Evolutionary conservation across 352 stramenopile genomes (phyloP), one percentile per base, ranked within the genome.

Genomic region (Pilasporangium apinafurcum): DNA sequence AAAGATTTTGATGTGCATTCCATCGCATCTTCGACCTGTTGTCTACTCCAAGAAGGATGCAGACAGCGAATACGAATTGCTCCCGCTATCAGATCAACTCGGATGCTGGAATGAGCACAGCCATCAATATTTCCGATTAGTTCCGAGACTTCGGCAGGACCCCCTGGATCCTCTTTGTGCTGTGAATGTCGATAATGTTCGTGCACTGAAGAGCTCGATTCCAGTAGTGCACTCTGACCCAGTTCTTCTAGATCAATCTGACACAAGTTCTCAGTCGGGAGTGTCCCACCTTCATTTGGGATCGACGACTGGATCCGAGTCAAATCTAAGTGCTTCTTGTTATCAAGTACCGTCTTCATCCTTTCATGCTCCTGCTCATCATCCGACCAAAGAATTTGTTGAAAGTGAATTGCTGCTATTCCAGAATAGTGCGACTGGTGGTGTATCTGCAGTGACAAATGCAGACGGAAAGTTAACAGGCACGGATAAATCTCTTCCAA

Each of bases 231-330:
- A 6, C 22, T 18, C 26, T 42, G 37, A 18, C 18, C 28, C 2
- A n/a, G 2, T 45, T 27, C 21, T 38, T 7, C n/a, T 75, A 39
- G 33, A 46, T 3, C 62, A 58, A n/a, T 75, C 64, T 3, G 75
- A 87, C 50, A 87, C 78, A 9, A 64, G 86, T n/a, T n/a, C n/a
- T 37, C 75, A 86, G 48, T 90, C 78, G 1, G 73, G 87, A 21
- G 51, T 83, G 33, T 90, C 78, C 2, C 75, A 90, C 24, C 59
- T 76, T 9, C 75, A 90, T 28, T 80, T 68, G 16, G 44, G 72
- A 7, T 61, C 60, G 8, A 65, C 62, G 34, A 68, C 53, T 33
- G 58, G 45, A 16, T 71, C 70, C 2, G 74, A 83, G 24, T 55
- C 37, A 24, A 66, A 60, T 41, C 37, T 33, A 20, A 44, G 37